Evolutionary conservation across 208 protist genomes (phyloP).

Genomic region (Acanthamoeba healyi): DNA sequence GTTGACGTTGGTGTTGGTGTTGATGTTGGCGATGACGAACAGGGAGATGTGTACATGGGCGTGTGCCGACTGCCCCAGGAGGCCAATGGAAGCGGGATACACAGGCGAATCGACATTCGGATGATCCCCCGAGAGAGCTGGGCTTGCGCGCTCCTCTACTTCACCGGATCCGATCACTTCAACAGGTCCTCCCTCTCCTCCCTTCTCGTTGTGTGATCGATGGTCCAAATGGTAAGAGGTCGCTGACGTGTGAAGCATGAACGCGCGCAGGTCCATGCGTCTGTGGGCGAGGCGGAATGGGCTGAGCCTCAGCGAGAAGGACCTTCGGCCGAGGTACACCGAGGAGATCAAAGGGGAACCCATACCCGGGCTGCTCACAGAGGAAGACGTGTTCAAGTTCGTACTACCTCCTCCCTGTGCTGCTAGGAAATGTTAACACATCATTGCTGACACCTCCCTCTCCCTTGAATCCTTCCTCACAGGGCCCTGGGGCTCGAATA

Average conservation of each 20-base stretch:
- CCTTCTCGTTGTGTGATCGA: neutral
- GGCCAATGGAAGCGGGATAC: neutral
- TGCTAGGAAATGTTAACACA: too few relatives aligned
- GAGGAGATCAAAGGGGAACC: conserved; percentile 69
- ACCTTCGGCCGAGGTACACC: conserved; percentile 14
- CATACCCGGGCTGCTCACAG: conserved; percentile 17
- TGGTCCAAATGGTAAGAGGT: too few relatives aligned
- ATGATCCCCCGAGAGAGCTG: conserved; percentile 65
- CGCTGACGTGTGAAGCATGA: neutral
- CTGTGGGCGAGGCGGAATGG: conserved; percentile 46
- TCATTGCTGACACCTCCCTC: too few relatives aligned
- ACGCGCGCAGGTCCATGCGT: conserved; percentile 59
- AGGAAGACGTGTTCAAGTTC: conserved; percentile 65
- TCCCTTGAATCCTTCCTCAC: neutral
- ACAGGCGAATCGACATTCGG: conserved; percentile 23
- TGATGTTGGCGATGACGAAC: too few relatives aligned
- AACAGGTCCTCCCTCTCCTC: neutral
- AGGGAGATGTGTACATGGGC: conserved; percentile 74
- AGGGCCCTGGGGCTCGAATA: conserved; percentile 54
- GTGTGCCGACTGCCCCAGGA: conserved; percentile 15
- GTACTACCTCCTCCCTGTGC: too few relatives aligned
- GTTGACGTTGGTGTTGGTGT: too few relatives aligned
- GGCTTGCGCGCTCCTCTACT: conserved; percentile 67
- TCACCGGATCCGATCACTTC: conserved; percentile 71
- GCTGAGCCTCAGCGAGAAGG: conserved; percentile 64